phyloP scores from a whole-genome alignment of 2,329 filamentous ascomycete genomes.

The Aurifilum marmelostoma region DNA sequence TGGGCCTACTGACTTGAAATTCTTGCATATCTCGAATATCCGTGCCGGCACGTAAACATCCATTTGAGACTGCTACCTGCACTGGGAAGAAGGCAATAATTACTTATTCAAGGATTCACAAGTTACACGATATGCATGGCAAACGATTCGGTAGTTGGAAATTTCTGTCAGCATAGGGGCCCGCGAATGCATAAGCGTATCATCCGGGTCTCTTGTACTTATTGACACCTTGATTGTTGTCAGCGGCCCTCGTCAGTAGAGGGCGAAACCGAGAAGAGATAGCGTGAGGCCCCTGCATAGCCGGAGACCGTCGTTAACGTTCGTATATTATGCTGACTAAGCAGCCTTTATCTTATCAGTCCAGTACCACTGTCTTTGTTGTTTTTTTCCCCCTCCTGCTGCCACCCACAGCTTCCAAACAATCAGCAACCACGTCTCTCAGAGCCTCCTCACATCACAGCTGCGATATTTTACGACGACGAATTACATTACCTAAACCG shows the following conservation, averaged over 20 bases:
- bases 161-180: not conserved
- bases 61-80: not conserved
- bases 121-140: too few relatives aligned
- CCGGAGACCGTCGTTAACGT: not conserved
- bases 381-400: not conserved
- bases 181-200: not conserved
- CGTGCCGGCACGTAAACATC: not conserved
- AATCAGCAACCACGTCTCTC: not conserved
- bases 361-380: not conserved
- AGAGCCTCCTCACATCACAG: not conserved
- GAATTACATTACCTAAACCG: not conserved
- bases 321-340: not conserved
- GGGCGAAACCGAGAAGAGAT: not conserved
- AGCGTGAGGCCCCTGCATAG: not conserved
- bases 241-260: not conserved
- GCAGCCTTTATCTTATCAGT: not conserved
- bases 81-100: not conserved
- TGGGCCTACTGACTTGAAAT: not conserved
- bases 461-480: not conserved
- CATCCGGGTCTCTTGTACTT: accelerated
- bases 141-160: too few relatives aligned
- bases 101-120: too few relatives aligned
- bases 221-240: not conserved
- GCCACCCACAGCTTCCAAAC: not conserved
- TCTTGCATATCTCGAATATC: not conserved